Base-by-base conservation (phyloP, 2,329 filamentous ascomycete genomes). In the Huntiella abstrusa region DNA sequence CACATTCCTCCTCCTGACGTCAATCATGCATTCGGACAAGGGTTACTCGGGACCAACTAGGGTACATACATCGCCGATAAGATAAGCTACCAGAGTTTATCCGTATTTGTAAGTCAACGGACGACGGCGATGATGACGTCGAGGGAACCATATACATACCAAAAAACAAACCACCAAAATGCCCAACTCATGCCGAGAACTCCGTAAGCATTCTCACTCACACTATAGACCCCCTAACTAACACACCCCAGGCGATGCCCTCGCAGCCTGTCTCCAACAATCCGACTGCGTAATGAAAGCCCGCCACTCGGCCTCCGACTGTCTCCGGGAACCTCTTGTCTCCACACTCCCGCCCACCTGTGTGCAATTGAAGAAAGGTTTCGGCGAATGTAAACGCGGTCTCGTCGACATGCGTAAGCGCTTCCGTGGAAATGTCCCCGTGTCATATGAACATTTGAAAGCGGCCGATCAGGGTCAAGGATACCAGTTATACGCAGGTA, bases 391-490 rank as follows among this genome's bases (percentile, higher is more conserved):
- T 73, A 92, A 93, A 58, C 82, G 88, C 53, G 91, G 91, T 53
- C 77, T 93, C 76, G 82, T 96, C 55, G 91, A 98, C 62, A 98
- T 98, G 91, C 83, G 91, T 61, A 96, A 96, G 67, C 81, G 91
- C 33, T 96, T 98, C 64, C 76, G 91, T 47, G 91, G 91, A 49
- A 96, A 96, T 66, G 76, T 85, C 60, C 86, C 91, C 46, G 78
- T 93, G 53, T 70, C 75, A 17, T 74, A 80, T 53, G 69, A 66
- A 57, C 64, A 68, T 49, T 64, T 77, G 55, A 70, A 77, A 57
- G 69, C 79, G 53, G 61, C 73, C 48, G 77, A 83, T 54, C 65
- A 66, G 8, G 68, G 67, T 51, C 64, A 67, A 46, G 71, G 73
- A 3, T 74, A 77, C 58, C 79, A 91, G 65, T 62, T 93, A 53